Base-by-base conservation (phyloP, 805 yeast genomes). In the Pichia thaimueangensis region DNA sequence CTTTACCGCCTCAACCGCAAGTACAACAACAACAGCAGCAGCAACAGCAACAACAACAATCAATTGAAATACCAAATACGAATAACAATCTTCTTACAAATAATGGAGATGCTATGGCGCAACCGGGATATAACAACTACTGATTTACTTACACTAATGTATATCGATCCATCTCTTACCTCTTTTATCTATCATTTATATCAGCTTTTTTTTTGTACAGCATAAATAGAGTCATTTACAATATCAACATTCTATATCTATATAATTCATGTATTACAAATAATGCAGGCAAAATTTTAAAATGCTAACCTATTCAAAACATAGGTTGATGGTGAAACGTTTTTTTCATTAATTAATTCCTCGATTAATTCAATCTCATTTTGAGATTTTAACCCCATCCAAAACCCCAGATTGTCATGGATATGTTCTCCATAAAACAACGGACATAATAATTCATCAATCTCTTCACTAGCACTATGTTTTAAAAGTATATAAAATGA, bases 1-100 rank as follows among this genome's bases (percentile, higher is more conserved):
- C 37, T 27, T 15, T 32, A 27, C 51, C 41, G 28, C 41, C 29
- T 19, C 39, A 41, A 23, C 45, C 43, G 22, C 35, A 30, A 44
- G 32, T 10, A 12, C 41, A 39, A 23, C 42, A 45, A 15, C 48
- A 48, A 32, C 37, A 37, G 22, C 35, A 37, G 10, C 29, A 22
- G 11, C 41, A 37, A 27, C 47, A 35, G n/a, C n/a, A n/a, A n/a
- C n/a, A n/a, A n/a, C n/a, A n/a, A n/a, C n/a, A n/a, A n/a, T n/a
- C n/a, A n/a, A n/a, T n/a, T n/a, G n/a, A n/a, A n/a, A n/a, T n/a
- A n/a, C n/a, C n/a, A n/a, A n/a, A n/a, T n/a, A n/a, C n/a, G n/a
- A n/a, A n/a, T n/a, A n/a, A n/a, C n/a, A n/a, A n/a, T n/a, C n/a
- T n/a, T n/a, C n/a, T n/a, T n/a, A n/a, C n/a, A n/a, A n/a, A n/a